Percentiles rank a stretch among this genome's conserved stretches.
phyloP scores from a whole-genome alignment of 2,329 filamentous ascomycete species.

The Fusarium ramigenum region DNA sequence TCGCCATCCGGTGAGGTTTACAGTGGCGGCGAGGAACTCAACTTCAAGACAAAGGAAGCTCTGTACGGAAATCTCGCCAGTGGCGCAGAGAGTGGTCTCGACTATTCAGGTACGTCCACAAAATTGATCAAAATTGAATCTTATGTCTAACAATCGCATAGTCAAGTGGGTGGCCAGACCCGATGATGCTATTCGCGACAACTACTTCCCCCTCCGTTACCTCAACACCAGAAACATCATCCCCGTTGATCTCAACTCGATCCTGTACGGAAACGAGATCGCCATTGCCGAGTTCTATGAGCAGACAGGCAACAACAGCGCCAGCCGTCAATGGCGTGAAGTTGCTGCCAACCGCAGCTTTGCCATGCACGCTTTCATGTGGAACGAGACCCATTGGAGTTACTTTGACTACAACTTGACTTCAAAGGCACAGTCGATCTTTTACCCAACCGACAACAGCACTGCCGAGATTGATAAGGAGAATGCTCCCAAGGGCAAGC shows the following conservation, averaged over 20 bases:
- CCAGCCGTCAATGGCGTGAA: constrained; percentile 59
- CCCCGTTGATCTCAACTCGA: constrained; percentile 74
- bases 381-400: constrained; percentile 69
- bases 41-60: constrained; percentile 59
- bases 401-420: constrained; percentile 78
- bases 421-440: constrained; percentile 64
- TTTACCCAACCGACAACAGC: constrained; percentile 59
- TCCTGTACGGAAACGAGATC: constrained; percentile 72
- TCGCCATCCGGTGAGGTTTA: constrained; percentile 67
- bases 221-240: constrained; percentile 68
- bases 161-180: constrained; percentile 67
- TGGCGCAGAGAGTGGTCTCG: constrained; percentile 73
- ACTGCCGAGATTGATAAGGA: constrained; percentile 41
- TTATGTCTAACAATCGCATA: not conserved
- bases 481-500: constrained; percentile 62
- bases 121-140: not conserved
- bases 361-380: constrained; percentile 71
- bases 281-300: constrained; percentile 65
- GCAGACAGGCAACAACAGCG: constrained; percentile 59
- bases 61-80: constrained; percentile 71
- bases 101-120: constrained; percentile 57
- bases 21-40: constrained; percentile 60
- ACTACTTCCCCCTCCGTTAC: constrained; percentile 72
- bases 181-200: constrained; percentile 64
- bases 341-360: constrained; percentile 63